phyloP scores from a whole-genome alignment of 768 basidiomycete species.

The Leccinum arenicola region DNA sequence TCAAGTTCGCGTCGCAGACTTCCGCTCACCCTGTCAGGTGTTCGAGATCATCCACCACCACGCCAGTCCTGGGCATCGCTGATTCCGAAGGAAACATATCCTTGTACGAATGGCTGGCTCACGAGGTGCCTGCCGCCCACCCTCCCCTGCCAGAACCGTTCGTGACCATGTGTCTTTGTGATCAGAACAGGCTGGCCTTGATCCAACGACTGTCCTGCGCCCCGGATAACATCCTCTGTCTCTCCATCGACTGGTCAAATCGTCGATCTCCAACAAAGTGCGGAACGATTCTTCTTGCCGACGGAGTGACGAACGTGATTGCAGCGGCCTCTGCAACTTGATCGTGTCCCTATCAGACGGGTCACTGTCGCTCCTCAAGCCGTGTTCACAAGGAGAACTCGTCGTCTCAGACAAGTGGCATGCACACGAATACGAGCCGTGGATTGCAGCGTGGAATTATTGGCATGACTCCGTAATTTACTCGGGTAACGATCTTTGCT shows the following conservation, averaged over 20 bases:
- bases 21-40: slow-evolving; percentile 46
- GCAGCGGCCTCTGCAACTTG: slow-evolving; percentile 54
- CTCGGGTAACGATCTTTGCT: slow-evolving; percentile 55
- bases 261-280: slow-evolving; percentile 52
- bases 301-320: not conserved
- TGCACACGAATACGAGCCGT: slow-evolving; percentile 92
- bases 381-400: slow-evolving; percentile 45
- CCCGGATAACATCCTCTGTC: slow-evolving; percentile 62
- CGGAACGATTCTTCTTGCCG: slow-evolving; percentile 15
- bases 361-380: slow-evolving; percentile 56
- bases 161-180: not conserved
- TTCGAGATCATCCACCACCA: slow-evolving; percentile 41
- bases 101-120: slow-evolving; percentile 52
- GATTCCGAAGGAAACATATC: slow-evolving; percentile 82
- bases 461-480: slow-evolving; percentile 81
- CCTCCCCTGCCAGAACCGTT: not conserved
- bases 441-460: slow-evolving; percentile 90
- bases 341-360: slow-evolving; percentile 86
- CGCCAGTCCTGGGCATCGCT: slow-evolving; percentile 66
- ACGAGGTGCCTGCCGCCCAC: slow-evolving; percentile 38
- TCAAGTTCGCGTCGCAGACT: not conserved
- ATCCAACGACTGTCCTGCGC: slow-evolving; percentile 47
- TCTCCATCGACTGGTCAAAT: slow-evolving; percentile 94
- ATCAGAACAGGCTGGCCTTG: slow-evolving; percentile 39
- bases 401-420: slow-evolving; percentile 61